Percentiles rank a stretch among this genome's conserved stretches.
These are phyloP conservation scores for Oehlia diaphana DNA, from an alignment of 192 early-diverging fungal species.

Conservation along the genomic window DNA sequence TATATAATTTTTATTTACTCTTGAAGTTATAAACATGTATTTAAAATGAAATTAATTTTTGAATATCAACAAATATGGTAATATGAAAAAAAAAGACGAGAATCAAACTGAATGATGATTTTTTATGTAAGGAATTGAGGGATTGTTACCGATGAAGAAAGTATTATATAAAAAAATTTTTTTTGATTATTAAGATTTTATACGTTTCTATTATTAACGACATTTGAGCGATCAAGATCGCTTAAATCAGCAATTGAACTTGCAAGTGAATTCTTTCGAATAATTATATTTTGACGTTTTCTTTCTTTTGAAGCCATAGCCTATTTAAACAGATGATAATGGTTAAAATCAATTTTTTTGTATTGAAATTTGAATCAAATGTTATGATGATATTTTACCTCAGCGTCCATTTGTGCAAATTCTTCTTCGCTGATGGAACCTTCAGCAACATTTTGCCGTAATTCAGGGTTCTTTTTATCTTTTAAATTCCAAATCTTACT, in stretches of 20 bases:
- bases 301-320: conserved; percentile 22
- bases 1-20: too few species aligned
- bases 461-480: conserved; percentile 16
- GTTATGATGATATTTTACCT: background rate
- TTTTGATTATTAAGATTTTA: too few species aligned
- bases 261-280: conserved; percentile 10
- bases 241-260: conserved; percentile 4
- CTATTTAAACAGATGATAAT: background rate
- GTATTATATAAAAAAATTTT: too few species aligned
- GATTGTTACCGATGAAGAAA: too few species aligned
- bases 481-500: conserved; percentile 23
- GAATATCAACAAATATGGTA: too few species aligned
- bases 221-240: too few species aligned
- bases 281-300: conserved; percentile 9
- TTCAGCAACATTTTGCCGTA: background rate
- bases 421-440: background rate
- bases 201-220: too few species aligned
- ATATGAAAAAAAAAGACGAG: too few species aligned
- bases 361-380: background rate
- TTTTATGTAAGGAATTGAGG: too few species aligned
- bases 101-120: too few species aligned
- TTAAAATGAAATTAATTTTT: too few species aligned
- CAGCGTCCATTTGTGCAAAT: conserved; percentile 14
- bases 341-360: background rate
- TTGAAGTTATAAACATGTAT: too few species aligned